phyloP scores from a whole-genome alignment of 202 grass and related monocot genomes.

The Digitaria exilis region DNA sequence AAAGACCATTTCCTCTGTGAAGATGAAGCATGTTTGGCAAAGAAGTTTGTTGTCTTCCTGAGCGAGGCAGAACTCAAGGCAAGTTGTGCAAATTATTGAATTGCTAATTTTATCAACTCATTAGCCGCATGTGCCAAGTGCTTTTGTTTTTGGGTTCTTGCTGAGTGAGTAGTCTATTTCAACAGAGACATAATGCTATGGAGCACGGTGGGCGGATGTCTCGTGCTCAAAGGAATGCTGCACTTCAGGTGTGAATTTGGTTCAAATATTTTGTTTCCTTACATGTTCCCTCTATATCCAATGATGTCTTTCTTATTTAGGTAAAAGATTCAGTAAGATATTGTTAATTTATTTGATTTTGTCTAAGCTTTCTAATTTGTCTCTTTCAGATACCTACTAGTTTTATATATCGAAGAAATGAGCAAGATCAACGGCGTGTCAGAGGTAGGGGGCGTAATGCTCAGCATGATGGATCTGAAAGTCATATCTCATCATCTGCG shows the following conservation, averaged over 20 bases:
- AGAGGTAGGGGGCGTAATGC: conserved; percentile 66
- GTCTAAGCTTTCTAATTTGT: conserved; percentile 32
- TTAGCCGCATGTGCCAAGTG: not conserved
- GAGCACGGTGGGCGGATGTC: conserved; percentile 89
- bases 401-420: conserved; percentile 82
- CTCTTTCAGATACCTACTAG: conserved; percentile 85
- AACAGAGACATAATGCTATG: conserved; percentile 92
- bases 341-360: not conserved
- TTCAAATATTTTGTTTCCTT: not conserved
- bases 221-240: conserved; percentile 92
- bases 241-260: conserved; percentile 64
- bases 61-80: conserved; percentile 85
- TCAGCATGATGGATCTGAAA: conserved; percentile 43
- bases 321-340: not conserved
- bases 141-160: conserved; percentile 13
- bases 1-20: conserved; percentile 95
- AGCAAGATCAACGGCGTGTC: conserved; percentile 72
- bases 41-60: conserved; percentile 88
- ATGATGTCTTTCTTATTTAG: not conserved
- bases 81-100: conserved; percentile 38
- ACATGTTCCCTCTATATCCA: not conserved
- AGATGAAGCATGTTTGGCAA: conserved; percentile 74
- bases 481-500: conserved; percentile 38
- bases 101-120: not conserved
- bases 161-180: conserved; percentile 31